These are phyloP conservation scores for Sesbania bispinosa DNA, from an alignment of 306 rosid species.

Conservation along the genomic window DNA sequence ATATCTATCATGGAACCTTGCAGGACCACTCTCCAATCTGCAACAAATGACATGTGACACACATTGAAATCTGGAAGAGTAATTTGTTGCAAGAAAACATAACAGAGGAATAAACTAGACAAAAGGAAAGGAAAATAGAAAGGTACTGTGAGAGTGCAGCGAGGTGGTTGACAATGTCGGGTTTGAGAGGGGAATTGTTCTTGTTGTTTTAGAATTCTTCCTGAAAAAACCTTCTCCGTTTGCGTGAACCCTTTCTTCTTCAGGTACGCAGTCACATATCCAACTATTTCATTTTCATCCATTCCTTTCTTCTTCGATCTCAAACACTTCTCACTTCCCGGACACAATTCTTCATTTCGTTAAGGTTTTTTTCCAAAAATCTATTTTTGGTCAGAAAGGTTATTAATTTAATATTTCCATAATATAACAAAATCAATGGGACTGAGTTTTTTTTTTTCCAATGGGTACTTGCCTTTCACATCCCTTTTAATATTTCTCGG, in stretches of 20 bases:
- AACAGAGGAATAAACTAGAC: too few species aligned
- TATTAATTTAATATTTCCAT: too few species aligned
- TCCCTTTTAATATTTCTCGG: too few species aligned
- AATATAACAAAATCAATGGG: not conserved
- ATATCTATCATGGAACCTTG: constrained; percentile 73
- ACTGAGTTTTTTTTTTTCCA: not conserved
- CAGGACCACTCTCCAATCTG: constrained; percentile 78
- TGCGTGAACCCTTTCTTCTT: constrained; percentile 78
- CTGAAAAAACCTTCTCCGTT: constrained; percentile 64
- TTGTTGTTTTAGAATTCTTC: constrained; percentile 57
- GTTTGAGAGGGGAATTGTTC: constrained; percentile 36
- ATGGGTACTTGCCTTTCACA: too few species aligned
- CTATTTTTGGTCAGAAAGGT: too few species aligned
- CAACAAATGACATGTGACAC: not conserved
- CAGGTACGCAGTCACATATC: constrained; percentile 51
- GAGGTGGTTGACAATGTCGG: constrained; percentile 62
- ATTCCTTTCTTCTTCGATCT: constrained; percentile 28
- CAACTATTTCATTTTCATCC: constrained; percentile 68
- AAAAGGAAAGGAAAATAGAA: not conserved
- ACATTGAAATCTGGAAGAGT: too few species aligned
- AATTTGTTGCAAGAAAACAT: too few species aligned
- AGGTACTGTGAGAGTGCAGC: constrained; percentile 63
- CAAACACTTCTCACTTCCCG: not conserved
- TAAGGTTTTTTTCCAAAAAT: not conserved
- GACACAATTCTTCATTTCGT: not conserved